Conservation (phyloP, 2,329 filamentous ascomycete genomes). For the Ophiostoma sp. region DNA sequence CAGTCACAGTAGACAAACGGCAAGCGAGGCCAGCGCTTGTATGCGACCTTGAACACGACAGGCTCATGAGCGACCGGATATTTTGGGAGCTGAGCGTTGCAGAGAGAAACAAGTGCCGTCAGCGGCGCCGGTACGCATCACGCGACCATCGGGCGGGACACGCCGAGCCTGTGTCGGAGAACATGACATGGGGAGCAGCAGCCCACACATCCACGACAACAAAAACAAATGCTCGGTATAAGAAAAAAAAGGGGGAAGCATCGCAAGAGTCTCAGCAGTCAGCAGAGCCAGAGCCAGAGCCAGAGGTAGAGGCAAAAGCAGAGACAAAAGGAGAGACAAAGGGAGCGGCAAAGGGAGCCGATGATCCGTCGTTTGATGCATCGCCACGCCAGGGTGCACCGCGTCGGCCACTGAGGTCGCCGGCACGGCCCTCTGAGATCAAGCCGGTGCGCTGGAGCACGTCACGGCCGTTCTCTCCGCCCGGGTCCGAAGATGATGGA, state of each 20-base stretch:
- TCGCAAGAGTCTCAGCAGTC: neutral
- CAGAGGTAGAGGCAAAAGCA: neutral
- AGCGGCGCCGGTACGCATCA: constrained; percentile 4
- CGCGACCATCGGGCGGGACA: neutral
- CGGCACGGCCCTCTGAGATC: neutral
- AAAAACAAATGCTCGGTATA: neutral
- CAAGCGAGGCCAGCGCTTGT: neutral
- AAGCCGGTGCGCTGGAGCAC: constrained; percentile 11
- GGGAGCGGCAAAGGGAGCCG: neutral
- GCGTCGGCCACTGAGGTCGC: neutral
- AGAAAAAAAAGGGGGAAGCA: neutral
- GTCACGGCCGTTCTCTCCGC: constrained; percentile 1
- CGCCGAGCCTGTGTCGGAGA: neutral
- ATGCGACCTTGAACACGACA: constrained; percentile 18
- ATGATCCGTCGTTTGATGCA: neutral
- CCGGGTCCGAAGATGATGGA: neutral
- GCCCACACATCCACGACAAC: neutral
- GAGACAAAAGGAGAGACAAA: neutral
- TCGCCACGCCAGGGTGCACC: constrained; percentile 3
- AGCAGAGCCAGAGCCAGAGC: neutral
- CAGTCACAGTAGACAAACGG: neutral
- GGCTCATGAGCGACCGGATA: constrained; percentile 18
- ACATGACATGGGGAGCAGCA: neutral
- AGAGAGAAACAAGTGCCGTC: constrained; percentile 1
- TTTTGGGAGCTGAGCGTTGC: constrained; percentile 12